Conservation (phyloP, 768 basidiomycete genomes). For the Pleurotus giganteus region DNA sequence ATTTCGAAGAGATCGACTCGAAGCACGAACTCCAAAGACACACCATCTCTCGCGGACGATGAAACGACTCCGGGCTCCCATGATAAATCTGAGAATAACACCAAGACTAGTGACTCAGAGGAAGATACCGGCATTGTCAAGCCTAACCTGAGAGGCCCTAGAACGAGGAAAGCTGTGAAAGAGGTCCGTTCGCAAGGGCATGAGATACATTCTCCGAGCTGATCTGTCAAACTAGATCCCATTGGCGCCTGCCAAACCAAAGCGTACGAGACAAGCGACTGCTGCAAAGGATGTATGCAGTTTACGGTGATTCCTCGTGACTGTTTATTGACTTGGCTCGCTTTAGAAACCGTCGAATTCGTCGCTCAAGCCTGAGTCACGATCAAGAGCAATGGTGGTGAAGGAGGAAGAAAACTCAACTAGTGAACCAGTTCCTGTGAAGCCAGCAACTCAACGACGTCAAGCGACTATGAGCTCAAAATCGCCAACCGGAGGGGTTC, state of each 20-base stretch:
- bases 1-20: constrained; percentile 1
- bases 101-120: background rate
- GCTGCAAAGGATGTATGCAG: background rate
- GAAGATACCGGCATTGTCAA: background rate
- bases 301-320: background rate
- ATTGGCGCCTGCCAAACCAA: constrained; percentile 3
- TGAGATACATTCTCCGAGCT: background rate
- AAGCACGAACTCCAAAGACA: background rate
- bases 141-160: background rate
- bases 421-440: background rate
- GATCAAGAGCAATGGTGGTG: background rate
- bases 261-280: background rate
- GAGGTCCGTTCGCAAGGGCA: background rate
- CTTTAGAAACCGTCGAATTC: background rate
- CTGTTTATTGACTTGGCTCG: background rate
- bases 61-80: constrained; percentile 3
- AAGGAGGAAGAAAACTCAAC: background rate
- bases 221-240: background rate
- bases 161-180: background rate
- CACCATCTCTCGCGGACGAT: constrained; percentile 11
- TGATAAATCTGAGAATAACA: background rate
- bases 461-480: background rate
- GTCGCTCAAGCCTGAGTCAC: constrained; percentile 1
- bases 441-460: background rate
- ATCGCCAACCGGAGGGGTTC: background rate